Conservation (phyloP, 345 rosid genomes). For the Iberis pinnata region DNA sequence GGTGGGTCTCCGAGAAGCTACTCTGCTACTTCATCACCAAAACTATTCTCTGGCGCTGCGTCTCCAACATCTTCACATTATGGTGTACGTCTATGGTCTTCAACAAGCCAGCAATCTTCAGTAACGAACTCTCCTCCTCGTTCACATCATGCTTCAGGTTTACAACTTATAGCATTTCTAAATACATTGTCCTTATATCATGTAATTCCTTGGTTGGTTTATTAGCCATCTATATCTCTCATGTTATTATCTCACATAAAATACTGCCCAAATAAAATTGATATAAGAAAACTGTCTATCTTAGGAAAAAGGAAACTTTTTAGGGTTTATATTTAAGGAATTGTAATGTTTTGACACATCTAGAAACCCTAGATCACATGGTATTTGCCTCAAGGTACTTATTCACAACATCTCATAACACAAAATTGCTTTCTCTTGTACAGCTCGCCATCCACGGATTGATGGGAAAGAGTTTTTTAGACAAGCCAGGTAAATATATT, state of each 20-base stretch:
- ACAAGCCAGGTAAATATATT: conserved; percentile 63
- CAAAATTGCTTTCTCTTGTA: not conserved
- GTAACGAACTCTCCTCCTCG: conserved; percentile 88
- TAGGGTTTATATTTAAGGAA: too few species aligned
- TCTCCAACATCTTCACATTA: conserved; percentile 60
- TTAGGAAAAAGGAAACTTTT: too few species aligned
- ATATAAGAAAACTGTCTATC: too few species aligned
- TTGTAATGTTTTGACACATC: too few species aligned
- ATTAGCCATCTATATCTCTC: not conserved
- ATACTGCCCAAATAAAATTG: too few species aligned
- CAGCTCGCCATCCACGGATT: conserved; percentile 55
- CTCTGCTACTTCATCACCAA: conserved; percentile 65
- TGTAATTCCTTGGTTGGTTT: not conserved
- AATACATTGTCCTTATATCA: not conserved
- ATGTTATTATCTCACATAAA: too few species aligned
- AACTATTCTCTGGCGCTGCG: conserved; percentile 49
- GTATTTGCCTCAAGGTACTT: too few species aligned
- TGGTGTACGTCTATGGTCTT: conserved; percentile 62
- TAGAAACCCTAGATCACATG: too few species aligned
- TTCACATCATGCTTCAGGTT: conserved; percentile 66
- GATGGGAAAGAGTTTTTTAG: conserved; percentile 98
- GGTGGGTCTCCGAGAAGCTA: conserved; percentile 63
- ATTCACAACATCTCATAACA: not conserved
- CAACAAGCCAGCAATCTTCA: conserved; percentile 89
- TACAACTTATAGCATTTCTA: not conserved